Conservation (phyloP, 2,329 filamentous ascomycete genomes). For the Trichoderma pleuroti region DNA sequence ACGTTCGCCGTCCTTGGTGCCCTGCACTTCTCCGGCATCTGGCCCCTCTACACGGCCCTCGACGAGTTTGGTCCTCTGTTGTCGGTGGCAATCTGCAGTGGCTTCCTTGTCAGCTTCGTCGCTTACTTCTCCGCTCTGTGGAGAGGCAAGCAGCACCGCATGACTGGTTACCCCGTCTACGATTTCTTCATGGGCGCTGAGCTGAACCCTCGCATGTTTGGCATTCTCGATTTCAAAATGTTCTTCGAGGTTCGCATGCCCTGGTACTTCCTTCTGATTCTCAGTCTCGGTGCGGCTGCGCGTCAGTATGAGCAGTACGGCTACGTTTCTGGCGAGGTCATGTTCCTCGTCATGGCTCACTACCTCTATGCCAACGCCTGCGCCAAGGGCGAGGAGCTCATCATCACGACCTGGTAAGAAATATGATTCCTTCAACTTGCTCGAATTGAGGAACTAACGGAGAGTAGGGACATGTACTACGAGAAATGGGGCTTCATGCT, state of each 20-base stretch:
- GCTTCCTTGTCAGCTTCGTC: conserved; percentile 75
- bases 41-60: conserved; percentile 86
- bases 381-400: conserved; percentile 87
- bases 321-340: conserved; percentile 80
- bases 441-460: not conserved
- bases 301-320: conserved; percentile 83
- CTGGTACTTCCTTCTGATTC: conserved; percentile 84
- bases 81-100: conserved; percentile 87
- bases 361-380: conserved; percentile 91
- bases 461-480: conserved; percentile 77
- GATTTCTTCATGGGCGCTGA: conserved; percentile 92
- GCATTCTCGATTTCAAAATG: conserved; percentile 87
- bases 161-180: conserved; percentile 83
- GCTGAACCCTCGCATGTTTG: conserved; percentile 72
- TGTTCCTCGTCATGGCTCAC: conserved; percentile 82
- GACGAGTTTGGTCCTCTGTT: conserved; percentile 94
- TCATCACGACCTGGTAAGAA: conserved; percentile 70
- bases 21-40: conserved; percentile 79
- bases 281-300: conserved; percentile 71
- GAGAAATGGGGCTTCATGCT: conserved; percentile 98
- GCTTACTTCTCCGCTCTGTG: conserved; percentile 82
- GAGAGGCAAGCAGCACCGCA: conserved; percentile 82
- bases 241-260: conserved; percentile 91
- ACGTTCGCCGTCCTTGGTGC: conserved; percentile 68
- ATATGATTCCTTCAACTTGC: too few relatives aligned